phyloP scores from a whole-genome alignment of 2,329 filamentous ascomycete species.

The Hymenoscyphus linearis region DNA sequence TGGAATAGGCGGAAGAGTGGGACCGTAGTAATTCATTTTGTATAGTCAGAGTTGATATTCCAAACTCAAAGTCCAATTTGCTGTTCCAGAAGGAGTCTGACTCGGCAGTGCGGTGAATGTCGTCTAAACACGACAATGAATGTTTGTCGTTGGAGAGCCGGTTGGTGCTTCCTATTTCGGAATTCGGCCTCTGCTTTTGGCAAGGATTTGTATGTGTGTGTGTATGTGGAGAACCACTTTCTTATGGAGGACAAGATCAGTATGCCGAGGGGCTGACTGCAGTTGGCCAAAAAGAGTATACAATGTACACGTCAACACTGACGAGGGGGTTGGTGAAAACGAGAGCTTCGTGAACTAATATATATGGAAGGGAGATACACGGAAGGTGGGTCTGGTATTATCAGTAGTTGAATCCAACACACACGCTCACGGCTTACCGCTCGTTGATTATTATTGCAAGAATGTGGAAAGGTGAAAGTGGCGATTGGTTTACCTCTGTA shows the following conservation, averaged over 20 bases:
- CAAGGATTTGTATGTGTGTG: background rate
- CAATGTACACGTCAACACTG: constrained; percentile 1
- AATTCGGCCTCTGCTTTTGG: constrained; percentile 1
- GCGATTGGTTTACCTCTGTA: constrained; percentile 8
- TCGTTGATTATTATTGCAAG: constrained; percentile 4
- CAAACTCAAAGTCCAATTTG: background rate
- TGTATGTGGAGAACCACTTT: constrained; percentile 6
- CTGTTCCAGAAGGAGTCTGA: background rate
- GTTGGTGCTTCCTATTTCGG: background rate
- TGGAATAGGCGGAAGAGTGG: constrained; percentile 24
- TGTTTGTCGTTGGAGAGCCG: background rate
- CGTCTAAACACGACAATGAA: background rate
- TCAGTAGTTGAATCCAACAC: background rate
- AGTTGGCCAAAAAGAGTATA: constrained; percentile 7
- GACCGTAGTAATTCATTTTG: constrained; percentile 18
- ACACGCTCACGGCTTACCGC: background rate
- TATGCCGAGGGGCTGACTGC: constrained; percentile 13
- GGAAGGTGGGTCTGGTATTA: background rate
- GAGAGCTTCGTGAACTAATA: background rate
- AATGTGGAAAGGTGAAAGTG: constrained; percentile 13
- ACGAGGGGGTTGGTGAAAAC: constrained; percentile 1
- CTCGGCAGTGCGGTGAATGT: background rate
- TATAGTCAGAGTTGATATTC: constrained; percentile 15
- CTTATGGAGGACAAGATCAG: constrained; percentile 1
- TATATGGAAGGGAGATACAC: background rate